These are phyloP conservation scores for Tetracladium marchalianum DNA, from an alignment of 495 filamentous ascomycete genomes.

Conservation along the genomic window DNA sequence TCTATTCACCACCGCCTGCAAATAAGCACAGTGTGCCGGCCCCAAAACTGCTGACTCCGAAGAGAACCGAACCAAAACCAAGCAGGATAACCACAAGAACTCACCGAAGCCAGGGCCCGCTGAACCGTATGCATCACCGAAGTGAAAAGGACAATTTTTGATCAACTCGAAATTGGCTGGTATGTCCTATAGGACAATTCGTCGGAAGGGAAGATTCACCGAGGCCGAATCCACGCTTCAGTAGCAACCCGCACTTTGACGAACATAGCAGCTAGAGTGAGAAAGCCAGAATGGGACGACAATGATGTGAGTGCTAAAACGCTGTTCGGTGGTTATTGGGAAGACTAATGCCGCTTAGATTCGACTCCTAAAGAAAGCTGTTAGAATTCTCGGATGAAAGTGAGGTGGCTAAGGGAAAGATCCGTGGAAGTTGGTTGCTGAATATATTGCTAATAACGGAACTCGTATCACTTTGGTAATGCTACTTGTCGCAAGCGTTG, in stretches of 20 bases:
- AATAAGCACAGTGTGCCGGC: not conserved
- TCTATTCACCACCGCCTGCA: not conserved
- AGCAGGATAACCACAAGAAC: too few species aligned
- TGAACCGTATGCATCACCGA: slow-evolving; percentile 12
- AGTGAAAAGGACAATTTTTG: slow-evolving; percentile 52
- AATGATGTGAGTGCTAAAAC: slow-evolving; percentile 55
- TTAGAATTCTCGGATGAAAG: slow-evolving; percentile 25
- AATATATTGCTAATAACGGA: slow-evolving; percentile 59
- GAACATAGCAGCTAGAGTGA: slow-evolving; percentile 62
- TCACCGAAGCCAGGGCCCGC: not conserved
- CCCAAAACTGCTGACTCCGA: not conserved
- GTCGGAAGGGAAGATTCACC: slow-evolving; percentile 47
- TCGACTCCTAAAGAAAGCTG: slow-evolving; percentile 36
- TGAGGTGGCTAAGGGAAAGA: slow-evolving; percentile 30
- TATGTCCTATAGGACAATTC: slow-evolving; percentile 74
- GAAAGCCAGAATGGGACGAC: slow-evolving; percentile 69
- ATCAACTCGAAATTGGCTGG: slow-evolving; percentile 53
- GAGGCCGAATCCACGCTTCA: slow-evolving; percentile 85
- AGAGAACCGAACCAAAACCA: slow-evolving; percentile 7
- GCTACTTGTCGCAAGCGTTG: slow-evolving; percentile 86
- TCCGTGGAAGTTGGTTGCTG: slow-evolving; percentile 76
- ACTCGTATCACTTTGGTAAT: slow-evolving; percentile 76
- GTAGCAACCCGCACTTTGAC: slow-evolving; percentile 70
- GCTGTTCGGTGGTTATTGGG: not conserved
- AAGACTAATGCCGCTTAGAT: slow-evolving; percentile 28